phyloP scores from a whole-genome alignment of 352 stramenopile species.

The Pythium sukuiense region DNA sequence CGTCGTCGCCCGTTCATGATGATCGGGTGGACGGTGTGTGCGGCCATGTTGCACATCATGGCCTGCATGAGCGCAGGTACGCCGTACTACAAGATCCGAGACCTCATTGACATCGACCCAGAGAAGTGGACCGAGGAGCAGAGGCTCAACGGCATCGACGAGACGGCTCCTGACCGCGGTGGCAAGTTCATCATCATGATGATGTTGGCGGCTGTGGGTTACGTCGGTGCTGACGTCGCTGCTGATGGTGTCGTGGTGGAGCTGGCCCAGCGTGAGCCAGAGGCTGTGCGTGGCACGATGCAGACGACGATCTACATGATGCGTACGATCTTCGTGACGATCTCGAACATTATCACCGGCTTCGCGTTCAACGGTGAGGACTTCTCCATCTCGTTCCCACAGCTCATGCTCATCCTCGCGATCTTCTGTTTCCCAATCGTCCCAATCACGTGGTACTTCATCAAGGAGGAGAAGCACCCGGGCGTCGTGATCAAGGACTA shows the following conservation, averaged over 20 bases:
- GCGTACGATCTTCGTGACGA: constrained; percentile 3
- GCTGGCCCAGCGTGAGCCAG: not conserved
- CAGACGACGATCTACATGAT: constrained; percentile 5
- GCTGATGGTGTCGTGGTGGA: not conserved
- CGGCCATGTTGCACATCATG: not conserved
- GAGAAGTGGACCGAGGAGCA: not conserved
- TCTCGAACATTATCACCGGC: constrained; percentile 1
- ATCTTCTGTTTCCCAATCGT: constrained; percentile 1
- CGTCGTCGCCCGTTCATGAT: not conserved
- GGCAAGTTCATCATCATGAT: constrained; percentile 5
- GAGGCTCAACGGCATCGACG: not conserved
- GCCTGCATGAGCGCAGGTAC: not conserved
- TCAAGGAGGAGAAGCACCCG: constrained; percentile 2
- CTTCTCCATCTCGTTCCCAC: not conserved
- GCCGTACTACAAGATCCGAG: not conserved
- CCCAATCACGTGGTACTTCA: constrained; percentile 1
- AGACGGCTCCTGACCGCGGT: not conserved
- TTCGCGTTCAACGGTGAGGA: constrained; percentile 4
- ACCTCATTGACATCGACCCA: not conserved
- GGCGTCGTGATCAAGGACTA: constrained; percentile 1
- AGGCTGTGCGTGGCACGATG: not conserved
- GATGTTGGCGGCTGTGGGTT: not conserved
- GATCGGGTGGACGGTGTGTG: not conserved
- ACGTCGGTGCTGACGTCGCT: not conserved
- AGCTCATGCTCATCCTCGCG: constrained; percentile 3